Evolutionary conservation across 768 basidiomycete genomes (phyloP), one percentile per base, ranked within the genome.

Genomic region (Auricularia cornea): DNA sequence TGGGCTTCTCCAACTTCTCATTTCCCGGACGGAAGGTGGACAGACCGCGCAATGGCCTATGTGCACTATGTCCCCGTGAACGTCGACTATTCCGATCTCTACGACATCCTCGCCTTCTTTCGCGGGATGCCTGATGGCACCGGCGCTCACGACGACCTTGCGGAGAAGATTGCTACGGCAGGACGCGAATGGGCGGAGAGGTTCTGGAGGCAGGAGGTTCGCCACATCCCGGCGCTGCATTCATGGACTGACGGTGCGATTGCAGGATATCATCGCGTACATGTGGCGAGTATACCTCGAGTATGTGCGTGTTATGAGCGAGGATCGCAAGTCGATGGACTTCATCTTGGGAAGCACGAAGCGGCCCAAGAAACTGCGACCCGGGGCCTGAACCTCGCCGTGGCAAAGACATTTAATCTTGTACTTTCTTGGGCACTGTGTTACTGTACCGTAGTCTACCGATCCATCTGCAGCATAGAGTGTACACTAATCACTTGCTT

Each of bases 51-150:
- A 54, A 79, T 76, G 32, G 85, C 88, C 0, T 89, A 88, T 87
- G 77, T 89, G 11, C 89, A 90, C 71, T 91, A 90, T 69, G 79
- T 90, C 1, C 89, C 89, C 2, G 76, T 90, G 3, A 82, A 78
- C 64, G 64, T 87, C 0, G 85, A 88, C 66, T 79, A 87, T 12
- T 79, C 81, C 0, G 88, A 91, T 71, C 72, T 92, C 3, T 82
- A 88, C 70, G 90, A 92, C 66, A 76, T 84, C 3, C 77, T 89
- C 54, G 73, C 84, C 1, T 93, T 93, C 76, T 91, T 91, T 75
- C 82, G 84, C 0, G 87, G 89, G 0, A 80, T 82, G 66, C 78
- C 77, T 8, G 76, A 81, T 61, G 80, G 80, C 11, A 61, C 67
- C 8, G 60, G 62, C 23, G 83, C 77, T 0, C 87, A 90, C 66